Conservation (phyloP, 1,139 yeast genomes). For the Hanseniaspora sp. region DNA sequence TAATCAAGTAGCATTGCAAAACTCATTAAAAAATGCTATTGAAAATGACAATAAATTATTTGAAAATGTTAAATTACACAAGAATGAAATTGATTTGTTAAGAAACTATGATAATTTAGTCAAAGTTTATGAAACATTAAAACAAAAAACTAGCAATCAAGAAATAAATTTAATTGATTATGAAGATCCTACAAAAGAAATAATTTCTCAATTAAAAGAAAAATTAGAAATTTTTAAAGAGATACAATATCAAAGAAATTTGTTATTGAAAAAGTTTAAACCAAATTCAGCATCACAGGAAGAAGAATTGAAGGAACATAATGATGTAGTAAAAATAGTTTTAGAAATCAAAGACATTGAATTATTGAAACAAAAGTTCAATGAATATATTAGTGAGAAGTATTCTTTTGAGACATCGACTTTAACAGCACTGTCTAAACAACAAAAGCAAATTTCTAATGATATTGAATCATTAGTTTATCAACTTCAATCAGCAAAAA, state of each 20-base stretch:
- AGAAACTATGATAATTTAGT: slow-evolving; percentile 7
- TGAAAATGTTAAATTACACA: background rate
- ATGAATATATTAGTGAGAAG: background rate
- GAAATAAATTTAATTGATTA: slow-evolving; percentile 4
- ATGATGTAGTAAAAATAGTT: slow-evolving; percentile 1
- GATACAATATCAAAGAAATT: slow-evolving; percentile 9
- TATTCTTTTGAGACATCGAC: slow-evolving; percentile 7
- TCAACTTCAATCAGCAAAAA: background rate
- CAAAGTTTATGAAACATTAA: background rate
- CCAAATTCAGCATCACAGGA: background rate
- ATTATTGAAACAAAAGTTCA: slow-evolving; percentile 1
- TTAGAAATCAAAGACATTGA: background rate
- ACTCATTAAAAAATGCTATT: slow-evolving; percentile 9
- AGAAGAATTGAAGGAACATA: background rate
- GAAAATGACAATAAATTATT: slow-evolving; percentile 7
- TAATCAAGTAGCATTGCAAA: slow-evolving; percentile 8
- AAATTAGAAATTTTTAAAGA: background rate
- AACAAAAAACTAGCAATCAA: background rate
- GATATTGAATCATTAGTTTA: background rate
- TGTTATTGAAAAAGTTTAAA: slow-evolving; percentile 4
- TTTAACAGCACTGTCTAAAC: slow-evolving; percentile 1
- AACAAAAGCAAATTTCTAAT: background rate
- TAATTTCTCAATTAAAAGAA: background rate
- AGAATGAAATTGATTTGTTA: slow-evolving; percentile 10
- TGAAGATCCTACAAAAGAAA: slow-evolving; percentile 2